A percentile compares a stretch with the other conserved stretches of the same genome.
phyloP scores from a whole-genome alignment of 495 filamentous ascomycete genomes.

The Parmelia sp. region DNA sequence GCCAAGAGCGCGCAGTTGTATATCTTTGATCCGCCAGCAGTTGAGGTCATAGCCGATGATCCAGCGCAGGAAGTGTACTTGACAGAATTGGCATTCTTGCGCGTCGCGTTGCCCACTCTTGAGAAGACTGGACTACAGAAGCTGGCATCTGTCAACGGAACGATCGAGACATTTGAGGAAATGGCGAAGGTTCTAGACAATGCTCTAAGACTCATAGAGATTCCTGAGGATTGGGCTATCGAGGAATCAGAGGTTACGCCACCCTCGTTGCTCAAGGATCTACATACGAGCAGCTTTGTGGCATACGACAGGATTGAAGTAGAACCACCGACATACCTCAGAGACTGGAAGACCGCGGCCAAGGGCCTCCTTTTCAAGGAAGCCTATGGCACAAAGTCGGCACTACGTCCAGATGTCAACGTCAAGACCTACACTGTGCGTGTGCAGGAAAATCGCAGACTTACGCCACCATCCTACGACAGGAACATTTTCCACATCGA shows the following conservation, averaged over 20 bases:
- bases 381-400: conserved; percentile 67
- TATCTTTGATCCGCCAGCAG: conserved; percentile 62
- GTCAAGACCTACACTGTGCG: conserved; percentile 80
- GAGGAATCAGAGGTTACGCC: conserved; percentile 50
- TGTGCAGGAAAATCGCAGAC: conserved; percentile 89
- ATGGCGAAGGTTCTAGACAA: conserved; percentile 62
- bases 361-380: conserved; percentile 92
- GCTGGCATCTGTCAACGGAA: conserved; percentile 50
- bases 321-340: conserved; percentile 59
- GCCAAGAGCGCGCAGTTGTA: conserved; percentile 62
- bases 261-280: conserved; percentile 48
- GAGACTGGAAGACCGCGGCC: conserved; percentile 72
- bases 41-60: conserved; percentile 58
- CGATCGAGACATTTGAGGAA: conserved; percentile 50
- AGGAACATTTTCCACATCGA: conserved; percentile 99
- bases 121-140: conserved; percentile 48
- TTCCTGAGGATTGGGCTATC: conserved; percentile 73
- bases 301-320: conserved; percentile 70
- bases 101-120: conserved; percentile 56
- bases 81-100: conserved; percentile 73
- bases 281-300: conserved; percentile 73
- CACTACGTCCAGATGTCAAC: conserved; percentile 75
- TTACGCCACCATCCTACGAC: conserved; percentile 85
- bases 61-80: conserved; percentile 49
- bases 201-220: conserved; percentile 61